These are phyloP conservation scores for Marasmius fiardii DNA, from an alignment of 1,284 basidiomycete genomes.

Conservation along the genomic window DNA sequence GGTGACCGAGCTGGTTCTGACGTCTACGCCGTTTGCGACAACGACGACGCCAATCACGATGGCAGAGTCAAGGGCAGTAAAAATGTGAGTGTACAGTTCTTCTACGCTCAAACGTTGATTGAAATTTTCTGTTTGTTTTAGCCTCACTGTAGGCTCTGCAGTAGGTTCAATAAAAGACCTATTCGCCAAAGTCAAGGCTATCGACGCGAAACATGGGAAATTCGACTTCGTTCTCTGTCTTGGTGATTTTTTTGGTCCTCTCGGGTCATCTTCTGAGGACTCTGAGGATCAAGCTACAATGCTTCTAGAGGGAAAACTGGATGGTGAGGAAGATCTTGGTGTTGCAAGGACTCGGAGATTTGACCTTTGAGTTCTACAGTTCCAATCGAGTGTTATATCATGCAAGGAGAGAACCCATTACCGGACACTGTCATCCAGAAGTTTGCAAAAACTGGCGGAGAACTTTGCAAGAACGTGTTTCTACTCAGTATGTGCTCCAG, in stretches of 20 bases:
- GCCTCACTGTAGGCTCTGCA: constrained; percentile 85
- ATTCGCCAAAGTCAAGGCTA: constrained; percentile 79
- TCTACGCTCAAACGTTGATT: background rate
- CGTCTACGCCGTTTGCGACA: background rate
- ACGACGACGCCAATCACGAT: constrained; percentile 10
- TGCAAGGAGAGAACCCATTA: constrained; percentile 76
- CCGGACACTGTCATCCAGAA: constrained; percentile 72
- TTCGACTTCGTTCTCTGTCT: constrained; percentile 87
- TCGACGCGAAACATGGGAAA: constrained; percentile 92
- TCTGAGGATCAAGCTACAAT: constrained; percentile 47
- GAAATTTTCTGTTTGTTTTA: constrained; percentile 26
- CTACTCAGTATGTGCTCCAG: constrained; percentile 63
- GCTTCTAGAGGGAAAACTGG: constrained; percentile 62
- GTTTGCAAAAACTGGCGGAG: constrained; percentile 71
- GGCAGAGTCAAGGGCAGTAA: constrained; percentile 23
- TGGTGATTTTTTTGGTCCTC: constrained; percentile 87
- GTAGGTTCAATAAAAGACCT: constrained; percentile 74
- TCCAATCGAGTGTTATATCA: constrained; percentile 90
- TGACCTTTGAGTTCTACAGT: constrained; percentile 42
- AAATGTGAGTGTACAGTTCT: constrained; percentile 34
- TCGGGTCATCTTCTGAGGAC: constrained; percentile 29
- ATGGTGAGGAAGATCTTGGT: constrained; percentile 41
- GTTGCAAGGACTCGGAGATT: background rate
- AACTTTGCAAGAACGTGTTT: constrained; percentile 80
- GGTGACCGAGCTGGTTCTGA: background rate